Conservation (phyloP, 2,329 filamentous ascomycete genomes). For the Calonectria multiphialidica region DNA sequence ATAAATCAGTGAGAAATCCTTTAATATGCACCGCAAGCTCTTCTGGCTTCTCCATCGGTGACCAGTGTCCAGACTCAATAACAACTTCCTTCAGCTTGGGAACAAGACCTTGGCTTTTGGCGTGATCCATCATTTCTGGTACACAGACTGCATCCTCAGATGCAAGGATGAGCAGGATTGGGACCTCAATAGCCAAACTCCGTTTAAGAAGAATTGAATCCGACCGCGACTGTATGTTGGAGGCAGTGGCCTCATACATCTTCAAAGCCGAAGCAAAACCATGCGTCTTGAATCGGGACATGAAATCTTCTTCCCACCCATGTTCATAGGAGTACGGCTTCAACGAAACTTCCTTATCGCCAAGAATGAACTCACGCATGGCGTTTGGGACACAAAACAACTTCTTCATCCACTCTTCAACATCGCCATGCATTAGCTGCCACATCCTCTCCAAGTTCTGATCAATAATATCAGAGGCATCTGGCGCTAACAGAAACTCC, state of each 20-base stretch:
- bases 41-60: slow-evolving; percentile 26
- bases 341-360: slow-evolving; percentile 16
- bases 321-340: slow-evolving; percentile 4
- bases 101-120: slow-evolving; percentile 23
- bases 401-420: slow-evolving; percentile 21
- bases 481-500: slow-evolving; percentile 20
- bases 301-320: slow-evolving; percentile 18
- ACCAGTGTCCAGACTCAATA: slow-evolving; percentile 26
- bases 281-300: slow-evolving; percentile 6
- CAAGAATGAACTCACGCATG: slow-evolving; percentile 23
- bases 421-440: slow-evolving; percentile 22
- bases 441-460: slow-evolving; percentile 25
- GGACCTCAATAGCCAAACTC: slow-evolving; percentile 14
- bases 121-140: slow-evolving; percentile 18
- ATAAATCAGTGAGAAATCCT: neutral
- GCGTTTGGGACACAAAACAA: slow-evolving; percentile 30
- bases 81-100: slow-evolving; percentile 20
- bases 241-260: slow-evolving; percentile 23
- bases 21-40: slow-evolving; percentile 18
- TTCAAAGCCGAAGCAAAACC: slow-evolving; percentile 20
- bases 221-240: slow-evolving; percentile 18
- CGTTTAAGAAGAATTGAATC: slow-evolving; percentile 5
- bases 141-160: slow-evolving; percentile 20
- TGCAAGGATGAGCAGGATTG: slow-evolving; percentile 8
- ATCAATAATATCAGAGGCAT: slow-evolving; percentile 21